Evolutionary conservation across 1,284 basidiomycete genomes (phyloP).

Genomic region (Omphalotus olearius): DNA sequence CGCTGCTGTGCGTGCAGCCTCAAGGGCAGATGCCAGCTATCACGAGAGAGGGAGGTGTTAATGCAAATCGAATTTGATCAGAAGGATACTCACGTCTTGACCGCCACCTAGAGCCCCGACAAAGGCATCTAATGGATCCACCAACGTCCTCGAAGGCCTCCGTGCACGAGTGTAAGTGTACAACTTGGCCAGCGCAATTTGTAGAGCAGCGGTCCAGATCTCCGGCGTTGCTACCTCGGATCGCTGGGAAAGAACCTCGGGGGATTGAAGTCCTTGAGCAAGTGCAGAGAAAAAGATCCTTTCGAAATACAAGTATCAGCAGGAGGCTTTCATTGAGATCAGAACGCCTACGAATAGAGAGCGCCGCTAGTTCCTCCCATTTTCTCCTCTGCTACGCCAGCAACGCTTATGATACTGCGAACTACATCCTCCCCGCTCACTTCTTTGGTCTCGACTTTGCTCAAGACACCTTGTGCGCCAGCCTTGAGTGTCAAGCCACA

Average conservation of each 20-base stretch:
- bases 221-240: constrained; percentile 33
- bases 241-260: constrained; percentile 22
- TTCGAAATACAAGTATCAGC: background rate
- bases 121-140: constrained; percentile 90
- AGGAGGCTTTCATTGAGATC: background rate
- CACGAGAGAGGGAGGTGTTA: constrained; percentile 21
- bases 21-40: constrained; percentile 24
- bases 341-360: constrained; percentile 71
- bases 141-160: constrained; percentile 84
- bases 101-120: constrained; percentile 39
- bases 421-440: constrained; percentile 64
- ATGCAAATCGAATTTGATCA: too few relatives aligned
- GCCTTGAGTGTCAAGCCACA: constrained; percentile 80
- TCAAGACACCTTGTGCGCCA: constrained; percentile 45
- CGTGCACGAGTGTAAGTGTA: constrained; percentile 89
- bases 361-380: constrained; percentile 96
- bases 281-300: constrained; percentile 88
- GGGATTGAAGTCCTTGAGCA: constrained; percentile 66
- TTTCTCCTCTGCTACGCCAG: constrained; percentile 73
- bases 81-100: background rate
- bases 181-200: constrained; percentile 63
- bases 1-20: constrained; percentile 59
- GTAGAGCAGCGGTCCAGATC: constrained; percentile 62
- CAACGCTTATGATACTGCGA: constrained; percentile 47
- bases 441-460: constrained; percentile 40